A percentile compares a stretch with the other conserved stretches of the same genome.
Conservation (phyloP, 163 green algal species). For the Scenedesmus sp. region DNA sequence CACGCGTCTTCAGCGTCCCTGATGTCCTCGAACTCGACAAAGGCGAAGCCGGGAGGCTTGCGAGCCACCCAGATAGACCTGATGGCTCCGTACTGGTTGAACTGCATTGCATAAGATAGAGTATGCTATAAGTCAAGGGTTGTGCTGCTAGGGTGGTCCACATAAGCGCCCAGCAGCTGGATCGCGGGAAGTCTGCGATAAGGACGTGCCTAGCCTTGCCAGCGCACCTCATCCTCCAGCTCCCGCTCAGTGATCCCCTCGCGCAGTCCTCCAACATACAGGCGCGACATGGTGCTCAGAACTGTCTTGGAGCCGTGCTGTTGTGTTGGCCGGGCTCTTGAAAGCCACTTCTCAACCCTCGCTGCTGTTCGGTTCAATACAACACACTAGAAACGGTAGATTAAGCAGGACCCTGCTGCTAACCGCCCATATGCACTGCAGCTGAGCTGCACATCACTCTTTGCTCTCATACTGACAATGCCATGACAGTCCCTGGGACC, state of each 20-base stretch:
- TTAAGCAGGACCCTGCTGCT: no score
- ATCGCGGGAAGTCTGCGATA: not conserved
- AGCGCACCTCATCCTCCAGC: constrained; percentile 53
- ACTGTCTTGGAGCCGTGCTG: not conserved
- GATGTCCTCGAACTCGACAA: constrained; percentile 68
- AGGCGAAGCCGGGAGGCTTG: constrained; percentile 68
- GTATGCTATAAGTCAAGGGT: not conserved
- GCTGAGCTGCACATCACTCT: no score
- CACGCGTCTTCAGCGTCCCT: constrained; percentile 64
- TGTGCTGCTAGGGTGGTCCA: not conserved
- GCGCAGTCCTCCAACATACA: constrained; percentile 44
- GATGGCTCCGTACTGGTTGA: constrained; percentile 19
- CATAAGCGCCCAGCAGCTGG: not conserved
- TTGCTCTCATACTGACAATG: not conserved
- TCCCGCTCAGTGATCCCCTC: constrained; percentile 43
- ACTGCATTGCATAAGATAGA: not conserved
- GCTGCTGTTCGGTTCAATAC: no score
- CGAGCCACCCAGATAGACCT: constrained; percentile 61
- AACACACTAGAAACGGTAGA: no score
- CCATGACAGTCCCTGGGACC: not conserved
- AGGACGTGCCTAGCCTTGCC: not conserved
- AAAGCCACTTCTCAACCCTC: no score
- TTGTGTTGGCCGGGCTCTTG: no score
- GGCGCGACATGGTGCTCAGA: not conserved
- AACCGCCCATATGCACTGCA: no score